A percentile compares a stretch with the other conserved stretches of the same genome.
These are phyloP conservation scores for Davidsoniella virescens DNA, from an alignment of 2,329 filamentous ascomycete species.

Conservation along the genomic window DNA sequence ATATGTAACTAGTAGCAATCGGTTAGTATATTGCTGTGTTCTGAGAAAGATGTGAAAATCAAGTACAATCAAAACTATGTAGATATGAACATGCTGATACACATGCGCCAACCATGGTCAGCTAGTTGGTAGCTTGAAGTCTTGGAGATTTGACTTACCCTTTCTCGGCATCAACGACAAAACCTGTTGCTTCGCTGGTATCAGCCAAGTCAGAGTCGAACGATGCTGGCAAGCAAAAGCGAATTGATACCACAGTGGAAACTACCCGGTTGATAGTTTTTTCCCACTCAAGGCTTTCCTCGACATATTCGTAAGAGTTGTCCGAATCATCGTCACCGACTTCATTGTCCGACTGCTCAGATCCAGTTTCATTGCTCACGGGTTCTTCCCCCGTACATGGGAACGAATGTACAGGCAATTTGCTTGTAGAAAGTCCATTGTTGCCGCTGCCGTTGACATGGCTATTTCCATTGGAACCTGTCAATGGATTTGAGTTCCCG, in stretches of 20 bases:
- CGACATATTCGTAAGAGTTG: constrained; percentile 22
- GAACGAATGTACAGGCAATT: constrained; percentile 8
- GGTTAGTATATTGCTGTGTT: background rate
- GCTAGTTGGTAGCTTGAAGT: no score
- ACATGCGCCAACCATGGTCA: no score
- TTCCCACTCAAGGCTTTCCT: constrained; percentile 56
- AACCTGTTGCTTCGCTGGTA: constrained; percentile 90
- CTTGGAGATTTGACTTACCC: constrained; percentile 37
- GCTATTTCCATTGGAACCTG: background rate
- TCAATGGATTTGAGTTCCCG: constrained; percentile 16
- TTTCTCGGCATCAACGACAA: constrained; percentile 86
- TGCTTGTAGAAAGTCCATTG: background rate
- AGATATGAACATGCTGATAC: no score
- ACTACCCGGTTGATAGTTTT: constrained; percentile 89
- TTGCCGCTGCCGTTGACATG: constrained; percentile 8
- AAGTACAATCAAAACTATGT: no score
- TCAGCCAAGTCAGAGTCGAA: constrained; percentile 95
- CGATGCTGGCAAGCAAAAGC: constrained; percentile 93
- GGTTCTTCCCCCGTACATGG: constrained; percentile 20
- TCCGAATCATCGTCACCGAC: constrained; percentile 15
- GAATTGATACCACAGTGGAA: constrained; percentile 91
- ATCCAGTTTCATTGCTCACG: constrained; percentile 15
- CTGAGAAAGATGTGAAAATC: no score
- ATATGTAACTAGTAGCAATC: constrained; percentile 41
- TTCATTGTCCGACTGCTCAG: background rate